Conservation (phyloP, 164 flowering plant species). For the Aristolochia fimbriata region DNA sequence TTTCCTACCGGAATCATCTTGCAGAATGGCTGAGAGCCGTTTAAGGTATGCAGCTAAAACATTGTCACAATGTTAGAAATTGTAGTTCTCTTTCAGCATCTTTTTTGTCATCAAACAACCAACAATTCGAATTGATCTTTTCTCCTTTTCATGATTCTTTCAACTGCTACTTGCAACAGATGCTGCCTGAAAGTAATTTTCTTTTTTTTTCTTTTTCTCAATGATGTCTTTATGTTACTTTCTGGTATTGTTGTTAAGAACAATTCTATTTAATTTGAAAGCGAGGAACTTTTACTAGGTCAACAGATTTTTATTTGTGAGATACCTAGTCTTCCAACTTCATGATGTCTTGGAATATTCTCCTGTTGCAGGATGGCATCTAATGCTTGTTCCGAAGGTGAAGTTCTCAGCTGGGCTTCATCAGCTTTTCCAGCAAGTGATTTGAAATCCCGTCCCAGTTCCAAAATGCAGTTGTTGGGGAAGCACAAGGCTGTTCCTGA, state of each 20-base stretch:
- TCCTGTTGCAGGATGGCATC: slow-evolving; percentile 36
- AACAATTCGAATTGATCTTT: too few species aligned
- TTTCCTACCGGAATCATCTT: slow-evolving; percentile 25
- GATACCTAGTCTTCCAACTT: neutral
- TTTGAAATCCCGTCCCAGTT: slow-evolving; percentile 27
- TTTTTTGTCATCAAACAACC: too few species aligned
- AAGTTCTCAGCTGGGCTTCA: slow-evolving; percentile 35
- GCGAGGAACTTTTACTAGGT: neutral
- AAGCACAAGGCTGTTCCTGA: slow-evolving; percentile 67
- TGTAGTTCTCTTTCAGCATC: neutral
- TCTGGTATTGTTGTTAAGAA: neutral
- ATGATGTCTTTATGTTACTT: neutral
- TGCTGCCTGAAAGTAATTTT: neutral
- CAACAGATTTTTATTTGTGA: neutral
- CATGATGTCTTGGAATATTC: neutral
- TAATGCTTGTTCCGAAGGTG: slow-evolving; percentile 38
- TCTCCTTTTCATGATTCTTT: too few species aligned
- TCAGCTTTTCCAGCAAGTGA: slow-evolving; percentile 45
- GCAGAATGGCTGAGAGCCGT: slow-evolving; percentile 39
- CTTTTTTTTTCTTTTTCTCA: neutral
- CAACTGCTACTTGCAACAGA: too few species aligned
- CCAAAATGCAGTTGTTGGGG: slow-evolving; percentile 40
- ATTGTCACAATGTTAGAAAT: neutral
- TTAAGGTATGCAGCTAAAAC: slow-evolving; percentile 41
- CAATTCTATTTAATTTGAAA: neutral